Base-by-base conservation (phyloP, 2,329 filamentous ascomycete species). In the Neodidymelliopsis sp. region DNA sequence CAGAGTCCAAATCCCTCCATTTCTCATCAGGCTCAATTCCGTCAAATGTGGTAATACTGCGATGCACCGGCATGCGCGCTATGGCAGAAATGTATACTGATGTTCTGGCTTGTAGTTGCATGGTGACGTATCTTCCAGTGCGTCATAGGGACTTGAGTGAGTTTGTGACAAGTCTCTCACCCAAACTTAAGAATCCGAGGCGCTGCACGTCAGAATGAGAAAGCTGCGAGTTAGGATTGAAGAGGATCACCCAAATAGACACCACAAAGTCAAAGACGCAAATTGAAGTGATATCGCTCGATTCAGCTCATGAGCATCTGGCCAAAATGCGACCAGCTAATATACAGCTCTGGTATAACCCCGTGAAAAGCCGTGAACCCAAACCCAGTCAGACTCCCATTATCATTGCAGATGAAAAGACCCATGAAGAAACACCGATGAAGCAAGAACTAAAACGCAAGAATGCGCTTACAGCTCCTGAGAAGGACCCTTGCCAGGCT, bases 401-500 rank as follows among this genome's bases (percentile, higher is more conserved):
- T 86, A 87, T 91, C 85, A 84, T 87, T 86, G 85, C 86, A 80
- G 76, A 75, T 66, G 65, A 70, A 81, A 78, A 81, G 79, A 85
- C 78, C 75, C 79, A 69, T 63, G 71, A 74, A 74, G 62, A 72
- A 74, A 70, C 74, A 71, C 75, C 73, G 80, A 60, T 62, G 56
- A 67, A 65, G 59, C 67, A 69, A 67, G 65, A 65, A 63, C 60
- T 65, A 60, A 47, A 54, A 62, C 59, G 60, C 62, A 60, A 61
- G n/a, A 66, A 60, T 49, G 56, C 65, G 66, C 81, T 84, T 91
- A 97, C 81, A 97, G 84, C 84, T 97, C 92, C 81, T 96, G 91
- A 82, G 91, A 96, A 69, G 86, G 83, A 75, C 86, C 88, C 87
- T 96, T 96, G 80, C 89, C 90, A 75, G 84, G 83, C 89, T 97